Conservation (phyloP, 169 alveolate species). For the Plasmodium coatneyi region DNA sequence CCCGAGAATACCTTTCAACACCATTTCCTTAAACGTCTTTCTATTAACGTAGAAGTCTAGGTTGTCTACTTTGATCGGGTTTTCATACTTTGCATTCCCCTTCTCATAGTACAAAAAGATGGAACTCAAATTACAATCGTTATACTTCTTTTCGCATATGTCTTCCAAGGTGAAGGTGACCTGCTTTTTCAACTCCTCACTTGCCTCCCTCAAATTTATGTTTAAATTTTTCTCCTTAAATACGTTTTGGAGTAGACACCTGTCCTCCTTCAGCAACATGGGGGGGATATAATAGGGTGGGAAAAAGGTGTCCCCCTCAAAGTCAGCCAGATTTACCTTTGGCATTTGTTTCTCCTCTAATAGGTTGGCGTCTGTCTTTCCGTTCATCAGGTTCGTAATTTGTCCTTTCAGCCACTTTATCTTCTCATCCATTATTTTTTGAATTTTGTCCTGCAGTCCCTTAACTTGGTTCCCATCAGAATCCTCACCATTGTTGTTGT, state of each 20-base stretch:
- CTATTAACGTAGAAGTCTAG: constrained; percentile 51
- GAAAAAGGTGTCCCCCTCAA: constrained; percentile 10
- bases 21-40: constrained; percentile 50
- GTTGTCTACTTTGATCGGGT: constrained; percentile 42
- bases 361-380: background rate
- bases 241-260: constrained; percentile 53
- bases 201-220: constrained; percentile 24
- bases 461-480: background rate
- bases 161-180: constrained; percentile 21
- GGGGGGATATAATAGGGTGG: constrained; percentile 69
- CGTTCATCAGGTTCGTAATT: background rate
- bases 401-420: background rate
- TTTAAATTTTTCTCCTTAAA: constrained; percentile 9
- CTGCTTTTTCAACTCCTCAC: constrained; percentile 23
- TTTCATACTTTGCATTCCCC: constrained; percentile 36
- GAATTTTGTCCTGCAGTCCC: background rate
- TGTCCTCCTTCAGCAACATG: background rate
- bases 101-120: constrained; percentile 43
- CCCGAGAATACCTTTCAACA: constrained; percentile 27
- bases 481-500: background rate
- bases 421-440: background rate
- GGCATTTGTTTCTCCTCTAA: background rate
- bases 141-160: constrained; percentile 27
- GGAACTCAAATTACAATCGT: constrained; percentile 24
- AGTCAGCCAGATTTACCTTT: background rate